A percentile compares a stretch with the other conserved stretches of the same genome.
phyloP scores from a whole-genome alignment of 371 early-diverging fungal genomes.

The Apophysomyces sp. region DNA sequence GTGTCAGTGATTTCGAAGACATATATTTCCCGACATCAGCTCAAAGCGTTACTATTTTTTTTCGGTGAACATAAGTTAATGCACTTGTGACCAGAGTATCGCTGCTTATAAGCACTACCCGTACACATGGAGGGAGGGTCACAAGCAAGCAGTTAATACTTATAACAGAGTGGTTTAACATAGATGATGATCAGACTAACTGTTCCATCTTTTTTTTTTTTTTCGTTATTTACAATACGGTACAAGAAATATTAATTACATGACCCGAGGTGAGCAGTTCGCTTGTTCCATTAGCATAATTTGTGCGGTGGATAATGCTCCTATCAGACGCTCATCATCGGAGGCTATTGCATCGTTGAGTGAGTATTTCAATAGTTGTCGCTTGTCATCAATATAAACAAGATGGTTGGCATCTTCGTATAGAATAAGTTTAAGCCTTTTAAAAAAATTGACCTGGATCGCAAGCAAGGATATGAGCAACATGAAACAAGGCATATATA shows the following conservation, averaged over 20 bases:
- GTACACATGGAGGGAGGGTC: too few species aligned
- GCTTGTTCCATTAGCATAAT: not conserved
- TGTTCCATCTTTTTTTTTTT: not conserved
- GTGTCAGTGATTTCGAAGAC: too few species aligned
- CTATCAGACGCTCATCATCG: not conserved
- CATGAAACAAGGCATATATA: not conserved
- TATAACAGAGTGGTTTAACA: too few species aligned
- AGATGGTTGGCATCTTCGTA: slow-evolving; percentile 50
- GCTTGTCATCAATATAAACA: slow-evolving; percentile 46
- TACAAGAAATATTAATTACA: not conserved
- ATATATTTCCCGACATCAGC: too few species aligned
- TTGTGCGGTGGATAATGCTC: not conserved
- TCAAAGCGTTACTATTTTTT: too few species aligned
- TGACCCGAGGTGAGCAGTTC: not conserved
- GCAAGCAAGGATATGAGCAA: not conserved
- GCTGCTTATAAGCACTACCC: too few species aligned
- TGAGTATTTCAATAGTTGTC: slow-evolving; percentile 7
- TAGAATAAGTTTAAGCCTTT: slow-evolving; percentile 73
- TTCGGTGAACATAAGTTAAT: too few species aligned
- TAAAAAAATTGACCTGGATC: slow-evolving; percentile 76
- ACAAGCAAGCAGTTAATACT: too few species aligned
- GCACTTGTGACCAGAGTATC: too few species aligned
- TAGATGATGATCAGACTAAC: too few species aligned
- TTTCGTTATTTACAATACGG: not conserved
- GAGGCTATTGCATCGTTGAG: slow-evolving; percentile 10